These are phyloP conservation scores for Acarospora socialis DNA, from an alignment of 2,329 filamentous ascomycete species.

Conservation along the genomic window DNA sequence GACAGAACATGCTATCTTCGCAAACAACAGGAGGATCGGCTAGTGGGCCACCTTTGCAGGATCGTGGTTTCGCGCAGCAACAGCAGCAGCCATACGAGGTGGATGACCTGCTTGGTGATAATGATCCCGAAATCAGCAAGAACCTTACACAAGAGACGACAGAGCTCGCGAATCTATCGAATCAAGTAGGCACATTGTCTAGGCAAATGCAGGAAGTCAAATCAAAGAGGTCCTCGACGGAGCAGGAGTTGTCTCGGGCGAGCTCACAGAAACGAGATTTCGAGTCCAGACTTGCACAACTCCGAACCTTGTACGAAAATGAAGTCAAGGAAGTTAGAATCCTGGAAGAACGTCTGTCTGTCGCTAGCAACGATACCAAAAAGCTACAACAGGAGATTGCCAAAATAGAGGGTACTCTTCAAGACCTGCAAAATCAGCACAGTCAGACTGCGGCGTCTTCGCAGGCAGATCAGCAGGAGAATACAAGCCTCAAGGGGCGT, in stretches of 20 bases:
- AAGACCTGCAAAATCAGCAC: slow-evolving; percentile 72
- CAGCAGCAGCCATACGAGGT: slow-evolving; percentile 37
- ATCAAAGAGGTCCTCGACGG: slow-evolving; percentile 60
- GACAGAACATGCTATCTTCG: slow-evolving; percentile 56
- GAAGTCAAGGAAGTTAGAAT: slow-evolving; percentile 76
- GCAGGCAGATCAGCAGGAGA: slow-evolving; percentile 80
- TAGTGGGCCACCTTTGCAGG: slow-evolving; percentile 14
- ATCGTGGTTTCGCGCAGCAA: slow-evolving; percentile 18
- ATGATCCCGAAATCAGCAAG: slow-evolving; percentile 75
- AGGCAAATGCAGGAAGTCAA: slow-evolving; percentile 93
- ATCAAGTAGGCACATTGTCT: slow-evolving; percentile 79
- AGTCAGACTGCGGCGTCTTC: slow-evolving; percentile 59
- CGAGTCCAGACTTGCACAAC: slow-evolving; percentile 72
- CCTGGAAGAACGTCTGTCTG: slow-evolving; percentile 67
- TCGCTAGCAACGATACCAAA: slow-evolving; percentile 64
- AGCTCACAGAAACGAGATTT: slow-evolving; percentile 85
- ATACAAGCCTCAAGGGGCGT: slow-evolving; percentile 68
- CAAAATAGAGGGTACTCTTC: slow-evolving; percentile 63
- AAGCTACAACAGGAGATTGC: slow-evolving; percentile 76
- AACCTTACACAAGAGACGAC: slow-evolving; percentile 79
- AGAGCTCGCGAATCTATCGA: slow-evolving; percentile 89
- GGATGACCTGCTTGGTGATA: slow-evolving; percentile 83
- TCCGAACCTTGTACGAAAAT: slow-evolving; percentile 80
- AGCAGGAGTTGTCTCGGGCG: slow-evolving; percentile 69
- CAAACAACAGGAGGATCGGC: slow-evolving; percentile 56